These are phyloP conservation scores for Dujonia santamariae DNA, from an alignment of 1,139 yeast species.

Conservation along the genomic window DNA sequence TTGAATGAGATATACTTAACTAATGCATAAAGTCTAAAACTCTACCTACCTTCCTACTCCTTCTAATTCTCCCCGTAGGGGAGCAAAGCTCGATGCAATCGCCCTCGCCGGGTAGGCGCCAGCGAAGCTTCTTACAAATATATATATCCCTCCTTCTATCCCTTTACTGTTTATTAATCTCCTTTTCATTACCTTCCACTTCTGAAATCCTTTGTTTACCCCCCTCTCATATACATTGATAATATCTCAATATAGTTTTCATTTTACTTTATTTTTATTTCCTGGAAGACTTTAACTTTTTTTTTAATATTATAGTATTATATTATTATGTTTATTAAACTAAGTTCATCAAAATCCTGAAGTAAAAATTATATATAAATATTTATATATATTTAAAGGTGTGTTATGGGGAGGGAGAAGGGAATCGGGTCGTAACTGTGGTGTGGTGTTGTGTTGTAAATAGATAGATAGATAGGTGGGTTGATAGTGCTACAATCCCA, in stretches of 20 bases:
- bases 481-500: constrained; percentile 64
- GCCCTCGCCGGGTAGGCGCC: too few species aligned
- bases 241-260: background rate
- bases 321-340: constrained; percentile 1
- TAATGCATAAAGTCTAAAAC: too few species aligned
- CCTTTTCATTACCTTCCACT: background rate
- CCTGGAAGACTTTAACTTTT: background rate
- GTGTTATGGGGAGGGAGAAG: background rate
- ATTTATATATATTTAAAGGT: background rate
- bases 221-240: background rate
- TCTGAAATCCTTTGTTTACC: background rate
- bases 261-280: too few species aligned
- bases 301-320: background rate
- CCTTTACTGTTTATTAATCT: background rate
- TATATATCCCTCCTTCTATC: background rate
- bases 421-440: background rate
- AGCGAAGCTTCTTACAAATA: too few species aligned
- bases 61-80: too few species aligned
- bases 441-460: too few species aligned
- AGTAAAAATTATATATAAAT: constrained; percentile 1
- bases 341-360: background rate
- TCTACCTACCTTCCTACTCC: too few species aligned
- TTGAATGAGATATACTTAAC: too few species aligned
- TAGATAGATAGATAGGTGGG: too few species aligned
- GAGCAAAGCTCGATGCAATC: too few species aligned